phyloP scores from a whole-genome alignment of 2,329 filamentous ascomycete species.

The Fusarium lyarnte region DNA sequence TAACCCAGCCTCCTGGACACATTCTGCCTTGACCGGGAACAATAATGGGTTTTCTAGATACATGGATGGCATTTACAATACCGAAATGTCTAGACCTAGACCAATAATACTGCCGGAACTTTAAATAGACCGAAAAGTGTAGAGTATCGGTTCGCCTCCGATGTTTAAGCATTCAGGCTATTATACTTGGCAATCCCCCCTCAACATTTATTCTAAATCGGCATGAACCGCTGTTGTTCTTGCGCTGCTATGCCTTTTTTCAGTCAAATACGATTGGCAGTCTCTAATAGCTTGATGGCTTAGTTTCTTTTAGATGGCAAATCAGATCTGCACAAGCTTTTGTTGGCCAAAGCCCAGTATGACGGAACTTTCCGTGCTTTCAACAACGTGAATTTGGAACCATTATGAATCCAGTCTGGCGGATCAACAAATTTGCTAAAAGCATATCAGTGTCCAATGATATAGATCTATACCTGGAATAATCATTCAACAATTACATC shows the following conservation, averaged over 20 bases:
- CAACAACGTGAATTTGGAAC: too few relatives aligned
- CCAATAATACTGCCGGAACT: accelerated
- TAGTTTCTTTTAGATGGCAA: background rate
- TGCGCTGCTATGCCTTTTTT: background rate
- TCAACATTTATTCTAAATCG: background rate
- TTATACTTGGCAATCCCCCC: too few relatives aligned
- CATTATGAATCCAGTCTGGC: background rate
- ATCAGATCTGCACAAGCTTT: background rate
- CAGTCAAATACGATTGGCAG: background rate
- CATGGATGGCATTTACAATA: background rate
- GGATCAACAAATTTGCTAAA: background rate
- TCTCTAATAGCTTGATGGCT: background rate
- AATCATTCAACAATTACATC: too few relatives aligned
- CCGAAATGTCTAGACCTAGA: too few relatives aligned
- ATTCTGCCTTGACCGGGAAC: background rate
- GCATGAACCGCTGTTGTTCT: background rate
- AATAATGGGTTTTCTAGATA: background rate
- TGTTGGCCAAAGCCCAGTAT: accelerated
- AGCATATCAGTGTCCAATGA: background rate
- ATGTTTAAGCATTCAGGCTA: accelerated
- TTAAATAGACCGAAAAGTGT: background rate
- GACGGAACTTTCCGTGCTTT: background rate
- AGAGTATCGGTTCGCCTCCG: background rate
- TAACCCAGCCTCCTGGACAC: background rate
- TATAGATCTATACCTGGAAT: background rate